Evolutionary conservation across 345 rosid genomes (phyloP), one percentile per base, ranked within the genome.

Genomic region (Bruguiera gymnorhiza): DNA sequence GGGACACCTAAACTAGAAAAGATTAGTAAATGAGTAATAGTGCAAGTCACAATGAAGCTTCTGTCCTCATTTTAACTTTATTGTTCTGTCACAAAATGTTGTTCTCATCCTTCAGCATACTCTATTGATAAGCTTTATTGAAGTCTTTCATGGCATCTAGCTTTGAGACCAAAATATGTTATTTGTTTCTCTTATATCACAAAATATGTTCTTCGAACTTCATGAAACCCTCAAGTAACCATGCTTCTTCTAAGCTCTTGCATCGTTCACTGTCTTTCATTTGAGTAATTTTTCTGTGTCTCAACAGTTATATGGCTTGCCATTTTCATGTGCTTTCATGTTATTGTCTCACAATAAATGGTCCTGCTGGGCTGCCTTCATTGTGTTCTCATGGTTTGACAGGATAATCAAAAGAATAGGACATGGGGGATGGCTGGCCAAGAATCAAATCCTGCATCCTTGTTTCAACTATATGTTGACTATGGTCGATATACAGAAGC

Each of bases 401-500:
- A 91, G 97, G 86, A 84, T 63, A 83, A 77, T 61, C 85, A 75
- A 77, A 87, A 78, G 70, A 93, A 88, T 63, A 78, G 80, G 79
- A 78, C 75, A 62, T 84, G 89, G 81, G 90, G 92, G 61, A 94
- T 94, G 98, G 78, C 86, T 65, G 86, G 94, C 68, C 80, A 84
- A 75, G 97, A 86, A 71, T 85, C 90, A 62, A 88, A 84, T 81
- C 86, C 96, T 46, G 89, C 95, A 11, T 83, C 98, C 71, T 79
- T 94, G 83, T 83, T 94, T 74, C 87, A 79, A 70, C 81, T 94
- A 53, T 91, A 88, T 69, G 96, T 91, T 74, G 84, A 85, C 68
- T 81, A 85, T 75, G 86, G 86, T 55, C 88, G 96, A 70, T 88
- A 85, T 74, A 82, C 83, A 21, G 98, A 94, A 76, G 98, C 97